Percentiles rank a stretch among this genome's conserved stretches.
Conservation (phyloP, 208 protist genomes). For the Trypanosoma mega region DNA sequence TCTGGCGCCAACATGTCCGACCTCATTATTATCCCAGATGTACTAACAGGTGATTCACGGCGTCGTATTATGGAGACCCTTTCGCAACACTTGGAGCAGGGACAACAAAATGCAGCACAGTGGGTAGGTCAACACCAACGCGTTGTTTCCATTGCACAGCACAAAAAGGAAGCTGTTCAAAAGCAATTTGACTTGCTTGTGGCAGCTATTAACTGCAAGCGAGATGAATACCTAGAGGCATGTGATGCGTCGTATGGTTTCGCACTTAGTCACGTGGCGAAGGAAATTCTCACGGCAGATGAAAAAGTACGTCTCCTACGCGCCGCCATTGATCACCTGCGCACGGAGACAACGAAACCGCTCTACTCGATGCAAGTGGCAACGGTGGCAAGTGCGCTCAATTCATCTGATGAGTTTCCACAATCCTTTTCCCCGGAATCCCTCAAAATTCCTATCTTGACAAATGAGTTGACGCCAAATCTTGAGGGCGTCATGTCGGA, state of each 20-base stretch:
- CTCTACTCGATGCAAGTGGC: conserved; percentile 88
- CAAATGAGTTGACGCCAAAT: conserved; percentile 56
- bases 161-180: conserved; percentile 63
- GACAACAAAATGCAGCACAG: conserved; percentile 41
- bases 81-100: conserved; percentile 51
- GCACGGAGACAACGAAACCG: conserved; percentile 42
- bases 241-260: conserved; percentile 73
- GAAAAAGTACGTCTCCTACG: conserved; percentile 75
- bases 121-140: conserved; percentile 83
- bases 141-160: conserved; percentile 54
- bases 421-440: conserved; percentile 46
- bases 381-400: conserved; percentile 73
- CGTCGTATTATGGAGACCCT: conserved; percentile 57
- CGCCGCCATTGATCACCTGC: conserved; percentile 70
- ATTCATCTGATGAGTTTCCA: conserved; percentile 42
- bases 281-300: conserved; percentile 70
- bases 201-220: conserved; percentile 67
- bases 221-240: conserved; percentile 66
- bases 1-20: conserved; percentile 24
- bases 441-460: conserved; percentile 42
- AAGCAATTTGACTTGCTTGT: conserved; percentile 81
- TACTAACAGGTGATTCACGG: conserved; percentile 69
- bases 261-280: conserved; percentile 59
- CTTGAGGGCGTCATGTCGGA: conserved; percentile 69
- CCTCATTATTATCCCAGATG: conserved; percentile 76